Evolutionary conservation across 2,329 filamentous ascomycete species (phyloP), one percentile per base, ranked within the genome.

Genomic region (Aspergillus tanneri): DNA sequence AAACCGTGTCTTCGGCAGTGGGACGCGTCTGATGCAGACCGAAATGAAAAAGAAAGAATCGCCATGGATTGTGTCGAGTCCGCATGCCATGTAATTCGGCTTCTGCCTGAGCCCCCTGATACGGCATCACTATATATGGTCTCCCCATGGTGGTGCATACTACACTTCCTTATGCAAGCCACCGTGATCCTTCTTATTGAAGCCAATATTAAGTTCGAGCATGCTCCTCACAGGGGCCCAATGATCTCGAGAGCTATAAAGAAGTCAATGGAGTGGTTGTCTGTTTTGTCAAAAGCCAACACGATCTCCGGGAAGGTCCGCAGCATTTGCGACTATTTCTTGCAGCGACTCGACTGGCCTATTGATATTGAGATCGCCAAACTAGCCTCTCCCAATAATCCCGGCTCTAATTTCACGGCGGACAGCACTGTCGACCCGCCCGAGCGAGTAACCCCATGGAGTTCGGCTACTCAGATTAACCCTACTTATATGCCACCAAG

Each of bases 111-210:
- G 30, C 60, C 64, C 7, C 63, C 68, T 11, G 69, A 73, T 41
- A 60, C 67, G 6, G 56, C 62, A 6, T 54, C 67, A 0, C 56
- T 76, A 9, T 63, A 72, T 46, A 63, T 61, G 14, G 60, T 68
- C 12, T 67, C 68, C 1, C 70, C 70, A 11, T 76, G 73, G 73
- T 75, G 72, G 70, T 71, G 65, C 50, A 65, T 71, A 12, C 58
- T 75, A 11, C 72, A 75, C 50, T 72, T 70, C 43, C 58, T 75
- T 5, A 73, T 75, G 61, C 73, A 75, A 56, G 66, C 73, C 11
- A 66, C 68, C 1, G 69, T 69, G 2, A 63, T 76, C 1, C 62
- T 75, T 16, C 64, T 74, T n/a, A 60, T 74, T 11, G 72, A 75
- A 45, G 61, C 75, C 9, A 61, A 71, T 11, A 74, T 72, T 38